Evolutionary conservation across 2,329 filamentous ascomycete genomes (phyloP), one percentile per base, ranked within the genome.

Genomic region (Ophiocordyceps robertsii): DNA sequence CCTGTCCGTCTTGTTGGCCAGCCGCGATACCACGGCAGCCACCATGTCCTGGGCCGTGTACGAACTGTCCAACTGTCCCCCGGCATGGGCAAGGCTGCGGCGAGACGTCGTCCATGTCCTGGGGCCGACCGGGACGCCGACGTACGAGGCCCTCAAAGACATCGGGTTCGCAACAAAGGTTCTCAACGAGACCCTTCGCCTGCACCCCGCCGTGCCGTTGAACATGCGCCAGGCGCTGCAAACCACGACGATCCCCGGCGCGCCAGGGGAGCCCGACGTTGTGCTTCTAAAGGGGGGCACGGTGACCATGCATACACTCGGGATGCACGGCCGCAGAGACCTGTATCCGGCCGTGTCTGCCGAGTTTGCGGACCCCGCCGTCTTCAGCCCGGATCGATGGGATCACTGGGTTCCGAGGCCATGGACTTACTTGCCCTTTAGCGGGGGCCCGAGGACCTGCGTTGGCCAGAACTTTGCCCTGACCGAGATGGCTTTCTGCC

Each of bases 21-120:
- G 87, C 8, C 75, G 84, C 24, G 89, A 95, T 60, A 95, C 88
- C 8, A 95, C 89, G 0, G 88, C 88, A 17, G 75, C 73, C 19
- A 88, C 84, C 0, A 70, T 95, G 0, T 83, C 80, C 0, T 95
- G 87, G 82, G 70, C 76, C 31, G 70, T 95, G 43, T 93, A 92
- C 60, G 86, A 95, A 60, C 70, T 95, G 1, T 75, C 80, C 31
- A 75, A 78, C 14, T 72, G 84, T 50, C 87, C 87, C 0, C 65
- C 75, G 3, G 70, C 78, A 3, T 75, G 86, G n/a, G 57, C 66
- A 38, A 84, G 78, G 57, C 70, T 95, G 38, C 78, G 88, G 16
- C 60, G 66, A 13, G 84, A 94, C 58, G 86, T 95, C 52, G 59
- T 80, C 14, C 58, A 70, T 9, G 72, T 89, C 11, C 70, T 90